A percentile compares a stretch with the other conserved stretches of the same genome.
Evolutionary conservation across 306 rosid genomes (phyloP).

Genomic region (Astragalus glycyphyllos): DNA sequence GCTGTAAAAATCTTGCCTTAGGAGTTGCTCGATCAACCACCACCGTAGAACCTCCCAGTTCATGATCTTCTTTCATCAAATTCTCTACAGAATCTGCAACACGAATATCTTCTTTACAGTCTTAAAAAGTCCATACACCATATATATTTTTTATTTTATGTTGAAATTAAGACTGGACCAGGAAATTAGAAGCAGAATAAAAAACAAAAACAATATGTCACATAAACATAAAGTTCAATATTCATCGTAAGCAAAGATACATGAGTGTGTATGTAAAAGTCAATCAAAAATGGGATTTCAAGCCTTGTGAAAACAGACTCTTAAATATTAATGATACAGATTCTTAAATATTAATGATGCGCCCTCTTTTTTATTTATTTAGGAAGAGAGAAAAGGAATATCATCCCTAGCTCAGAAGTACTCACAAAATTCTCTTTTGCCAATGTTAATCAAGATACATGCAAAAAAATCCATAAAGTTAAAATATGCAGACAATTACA

Average conservation of each 20-base stretch:
- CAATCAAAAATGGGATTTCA: background rate
- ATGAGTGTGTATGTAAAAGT: background rate
- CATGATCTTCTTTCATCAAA: slow-evolving; percentile 93
- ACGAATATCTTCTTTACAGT: slow-evolving; percentile 32
- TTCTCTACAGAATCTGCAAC: slow-evolving; percentile 88
- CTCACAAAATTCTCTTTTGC: slow-evolving; percentile 29
- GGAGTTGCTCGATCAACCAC: slow-evolving; percentile 99
- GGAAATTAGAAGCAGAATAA: background rate
- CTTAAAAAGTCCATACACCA: slow-evolving; percentile 29
- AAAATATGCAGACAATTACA: slow-evolving; percentile 22
- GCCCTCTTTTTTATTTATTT: background rate
- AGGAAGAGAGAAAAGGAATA: background rate
- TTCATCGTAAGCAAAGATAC: slow-evolving; percentile 8
- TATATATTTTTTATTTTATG: background rate
- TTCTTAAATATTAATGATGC: background rate
- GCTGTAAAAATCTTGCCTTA: slow-evolving; percentile 67
- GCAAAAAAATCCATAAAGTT: background rate
- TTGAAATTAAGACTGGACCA: slow-evolving; percentile 6
- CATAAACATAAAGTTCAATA: slow-evolving; percentile 2
- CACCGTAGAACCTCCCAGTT: slow-evolving; percentile 83
- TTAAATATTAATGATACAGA: background rate
- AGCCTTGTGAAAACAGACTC: slow-evolving; percentile 12
- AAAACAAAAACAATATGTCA: slow-evolving; percentile 14
- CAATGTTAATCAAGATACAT: slow-evolving; percentile 7
- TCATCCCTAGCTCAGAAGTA: slow-evolving; percentile 5